Evolutionary conservation across 495 filamentous ascomycete genomes (phyloP), one percentile per base, ranked within the genome.

Genomic region (Aspergillus baeticus): DNA sequence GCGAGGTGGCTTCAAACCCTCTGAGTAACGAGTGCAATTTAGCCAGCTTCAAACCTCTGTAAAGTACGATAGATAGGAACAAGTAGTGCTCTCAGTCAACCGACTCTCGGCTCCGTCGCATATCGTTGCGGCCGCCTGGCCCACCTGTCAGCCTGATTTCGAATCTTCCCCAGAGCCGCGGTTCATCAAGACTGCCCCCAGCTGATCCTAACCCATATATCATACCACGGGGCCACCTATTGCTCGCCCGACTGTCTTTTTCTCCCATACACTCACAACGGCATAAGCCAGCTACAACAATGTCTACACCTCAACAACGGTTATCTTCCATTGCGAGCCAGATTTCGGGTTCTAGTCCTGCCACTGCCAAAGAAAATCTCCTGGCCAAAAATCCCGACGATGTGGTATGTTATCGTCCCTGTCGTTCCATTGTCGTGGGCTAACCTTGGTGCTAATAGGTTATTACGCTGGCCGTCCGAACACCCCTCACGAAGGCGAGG

Each of bases 381-480:
- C 56, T 77, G 34, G 53, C 67, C 1, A 74, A 76, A 61, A 76
- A 72, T 48, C 62, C 75, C 18, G 75, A 77, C 57, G 75, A 77
- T 65, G 62, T 77, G 20, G 75, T 79, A 69, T 43, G 76, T 67
- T 7, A 5, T 15, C 14, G 2, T 29, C 11, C 7, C 44, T 26
- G 14, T 17, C 43, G n/a, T 15, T 38, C 26, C 29, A 35, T 11
- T 6, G 8, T 2, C 34, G n/a, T 20, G 6, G 23, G 8, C 38
- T 42, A 14, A 39, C 20, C 21, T 37, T 47, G 51, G 11, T 1
- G 6, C 33, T 29, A n/a, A 55, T 39, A 77, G 75, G 93, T 98
- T 59, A 95, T 98, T 64, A 95, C 90, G 10, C 81, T 90, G 58
- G 87, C 89, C 10, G 77, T 89, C 47, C 82, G 90, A 20, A 92